Conservation (phyloP, 2,329 filamentous ascomycete genomes). For the Hypoxylon rubiginosum region DNA sequence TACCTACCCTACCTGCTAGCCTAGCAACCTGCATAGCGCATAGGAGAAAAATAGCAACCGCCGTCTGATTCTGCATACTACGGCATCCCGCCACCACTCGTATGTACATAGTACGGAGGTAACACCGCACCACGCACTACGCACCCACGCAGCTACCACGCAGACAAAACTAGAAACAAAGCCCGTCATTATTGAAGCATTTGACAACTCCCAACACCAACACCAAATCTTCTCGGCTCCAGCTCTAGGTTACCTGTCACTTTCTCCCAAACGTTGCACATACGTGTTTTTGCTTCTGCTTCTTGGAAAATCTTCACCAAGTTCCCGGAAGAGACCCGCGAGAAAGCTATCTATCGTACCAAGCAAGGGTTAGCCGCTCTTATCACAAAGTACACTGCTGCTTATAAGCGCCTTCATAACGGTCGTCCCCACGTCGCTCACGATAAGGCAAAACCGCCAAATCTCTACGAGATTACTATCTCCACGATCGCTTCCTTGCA, state of each 20-base stretch:
- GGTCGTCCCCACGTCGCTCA: constrained; percentile 20
- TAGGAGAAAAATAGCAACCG: constrained; percentile 37
- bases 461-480: constrained; percentile 35
- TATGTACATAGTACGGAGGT: constrained; percentile 5
- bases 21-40: constrained; percentile 30
- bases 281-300: constrained; percentile 12
- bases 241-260: background rate
- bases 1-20: constrained; percentile 8
- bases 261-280: constrained; percentile 1
- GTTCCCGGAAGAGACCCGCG: constrained; percentile 6
- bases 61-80: constrained; percentile 19
- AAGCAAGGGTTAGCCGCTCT: constrained; percentile 33
- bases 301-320: constrained; percentile 6
- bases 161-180: constrained; percentile 21
- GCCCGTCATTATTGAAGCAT: constrained; percentile 12
- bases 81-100: constrained; percentile 15
- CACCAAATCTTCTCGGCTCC: background rate
- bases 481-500: constrained; percentile 42
- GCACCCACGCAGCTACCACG: constrained; percentile 1
- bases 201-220: constrained; percentile 12
- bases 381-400: constrained; percentile 33
- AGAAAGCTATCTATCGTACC: constrained; percentile 9
- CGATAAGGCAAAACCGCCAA: constrained; percentile 36
- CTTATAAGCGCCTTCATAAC: constrained; percentile 8
- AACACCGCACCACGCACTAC: constrained; percentile 3